These are phyloP conservation scores for Entomortierella lignicola DNA, from an alignment of 192 early-diverging fungal species.

Conservation along the genomic window DNA sequence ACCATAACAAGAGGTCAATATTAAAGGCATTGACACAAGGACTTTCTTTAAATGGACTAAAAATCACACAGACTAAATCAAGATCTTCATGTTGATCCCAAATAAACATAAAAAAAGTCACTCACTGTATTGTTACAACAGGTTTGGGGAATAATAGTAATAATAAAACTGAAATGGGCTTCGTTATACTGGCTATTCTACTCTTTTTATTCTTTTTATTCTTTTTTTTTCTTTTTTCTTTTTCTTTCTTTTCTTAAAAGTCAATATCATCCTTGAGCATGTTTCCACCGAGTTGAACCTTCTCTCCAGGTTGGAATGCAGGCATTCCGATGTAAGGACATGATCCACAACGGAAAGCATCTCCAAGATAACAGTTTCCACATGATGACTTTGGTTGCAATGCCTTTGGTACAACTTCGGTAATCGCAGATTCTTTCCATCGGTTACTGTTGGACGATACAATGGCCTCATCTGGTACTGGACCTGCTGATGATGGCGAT, in stretches of 20 bases:
- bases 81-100: no score
- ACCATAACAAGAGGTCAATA: no score
- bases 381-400: constrained; percentile 70
- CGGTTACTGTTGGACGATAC: constrained; percentile 47
- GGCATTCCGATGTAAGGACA: constrained; percentile 99
- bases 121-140: no score
- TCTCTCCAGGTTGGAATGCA: constrained; percentile 95
- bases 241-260: no score
- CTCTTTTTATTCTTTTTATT: no score
- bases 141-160: no score
- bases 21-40: no score
- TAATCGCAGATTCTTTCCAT: constrained; percentile 52
- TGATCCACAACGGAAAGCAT: constrained; percentile 95
- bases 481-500: constrained; percentile 51
- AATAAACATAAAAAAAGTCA: no score
- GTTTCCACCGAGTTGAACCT: constrained; percentile 87
- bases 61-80: no score
- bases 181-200: no score
- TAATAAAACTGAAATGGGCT: no score
- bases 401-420: constrained; percentile 62
- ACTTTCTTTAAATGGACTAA: no score
- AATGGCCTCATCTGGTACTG: constrained; percentile 60
- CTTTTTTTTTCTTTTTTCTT: constrained; percentile 7
- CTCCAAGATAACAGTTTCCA: constrained; percentile 88
- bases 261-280: constrained; percentile 76